Evolutionary conservation across 441 rosid species (phyloP), one percentile per base, ranked within the genome.

Genomic region (Euphorbia corollata): DNA sequence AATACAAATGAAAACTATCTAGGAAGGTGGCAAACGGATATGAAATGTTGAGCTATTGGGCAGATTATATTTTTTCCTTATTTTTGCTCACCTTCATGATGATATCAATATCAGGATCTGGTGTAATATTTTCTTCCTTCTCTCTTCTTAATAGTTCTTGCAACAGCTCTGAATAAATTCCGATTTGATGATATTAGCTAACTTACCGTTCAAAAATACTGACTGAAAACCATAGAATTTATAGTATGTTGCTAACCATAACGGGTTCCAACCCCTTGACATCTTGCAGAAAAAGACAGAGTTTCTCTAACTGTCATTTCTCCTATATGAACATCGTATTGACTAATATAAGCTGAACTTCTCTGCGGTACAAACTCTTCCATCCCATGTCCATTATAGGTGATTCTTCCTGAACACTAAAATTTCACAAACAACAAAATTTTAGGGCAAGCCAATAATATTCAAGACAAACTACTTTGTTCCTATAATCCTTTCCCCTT

Each of bases 61-160:
- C 41, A 38, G 3, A 6, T 38, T 38, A 38, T 5, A 0, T 5
- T 2, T 8, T 38, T 38, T 8, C 9, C 41, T 0, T 5, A 5
- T 5, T 38, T 8, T 38, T 11, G 16, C 70, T 63, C 61, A 84
- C 91, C 83, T 86, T 86, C 89, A 86, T 86, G 71, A 38, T 80
- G 63, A 86, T 72, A 68, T 86, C 91, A 59, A 86, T 75, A 67
- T 86, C 89, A 63, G 84, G 85, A 75, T 86, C 87, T 5, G 91
- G 91, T 58, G 82, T 83, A 70, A 86, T 83, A 61, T 80, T 80
- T 47, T 84, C 86, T 68, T 57, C 82, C 63, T 85, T 86, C 72
- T 86, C 89, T 74, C 91, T 78, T 77, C 89, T 81, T 64, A 85
- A 70, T 47, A 86, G 56, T 69, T 86, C 91, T 58, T 67, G 39